A percentile compares a stretch with the other conserved stretches of the same genome.
phyloP scores from a whole-genome alignment of 2,329 filamentous ascomycete genomes.

The Anthostomella pinea region DNA sequence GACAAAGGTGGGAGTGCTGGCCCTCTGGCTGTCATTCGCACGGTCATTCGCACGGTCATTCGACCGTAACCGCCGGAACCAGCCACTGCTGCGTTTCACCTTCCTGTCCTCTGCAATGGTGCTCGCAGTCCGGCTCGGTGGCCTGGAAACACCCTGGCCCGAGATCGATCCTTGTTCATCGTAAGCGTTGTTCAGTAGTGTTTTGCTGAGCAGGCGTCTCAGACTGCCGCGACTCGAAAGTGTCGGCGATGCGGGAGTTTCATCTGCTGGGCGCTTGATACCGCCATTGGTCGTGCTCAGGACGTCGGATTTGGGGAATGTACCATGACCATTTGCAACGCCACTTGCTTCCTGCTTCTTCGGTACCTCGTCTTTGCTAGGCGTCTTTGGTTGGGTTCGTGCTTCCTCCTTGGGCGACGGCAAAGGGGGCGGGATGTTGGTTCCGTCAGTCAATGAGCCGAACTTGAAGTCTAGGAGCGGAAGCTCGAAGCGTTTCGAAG shows the following conservation, averaged over 20 bases:
- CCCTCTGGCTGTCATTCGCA: slow-evolving; percentile 35
- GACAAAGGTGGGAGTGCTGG: slow-evolving; percentile 43
- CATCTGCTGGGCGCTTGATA: slow-evolving; percentile 49
- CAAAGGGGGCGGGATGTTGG: slow-evolving; percentile 56
- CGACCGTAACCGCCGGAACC: slow-evolving; percentile 54
- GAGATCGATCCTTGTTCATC: slow-evolving; percentile 39
- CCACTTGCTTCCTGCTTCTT: slow-evolving; percentile 27
- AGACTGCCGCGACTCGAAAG: slow-evolving; percentile 54
- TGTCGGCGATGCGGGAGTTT: slow-evolving; percentile 51
- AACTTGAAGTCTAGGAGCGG: slow-evolving; percentile 58
- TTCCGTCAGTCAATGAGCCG: slow-evolving; percentile 58
- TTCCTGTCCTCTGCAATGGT: slow-evolving; percentile 52
- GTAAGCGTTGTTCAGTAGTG: slow-evolving; percentile 52
- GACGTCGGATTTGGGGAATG: slow-evolving; percentile 32
- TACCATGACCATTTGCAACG: slow-evolving; percentile 40
- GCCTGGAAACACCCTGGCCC: slow-evolving; percentile 39
- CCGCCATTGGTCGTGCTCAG: slow-evolving; percentile 33
- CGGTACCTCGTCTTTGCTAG: slow-evolving; percentile 23
- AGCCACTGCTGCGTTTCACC: slow-evolving; percentile 55
- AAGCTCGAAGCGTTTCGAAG: slow-evolving; percentile 49
- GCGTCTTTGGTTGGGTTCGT: slow-evolving; percentile 41
- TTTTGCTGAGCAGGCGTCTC: slow-evolving; percentile 55
- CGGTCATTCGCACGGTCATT: slow-evolving; percentile 26
- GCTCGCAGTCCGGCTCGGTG: slow-evolving; percentile 48
- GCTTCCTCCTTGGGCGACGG: slow-evolving; percentile 52